Evolutionary conservation across 495 filamentous ascomycete genomes (phyloP).

Genomic region (Xeromyces bisporus): DNA sequence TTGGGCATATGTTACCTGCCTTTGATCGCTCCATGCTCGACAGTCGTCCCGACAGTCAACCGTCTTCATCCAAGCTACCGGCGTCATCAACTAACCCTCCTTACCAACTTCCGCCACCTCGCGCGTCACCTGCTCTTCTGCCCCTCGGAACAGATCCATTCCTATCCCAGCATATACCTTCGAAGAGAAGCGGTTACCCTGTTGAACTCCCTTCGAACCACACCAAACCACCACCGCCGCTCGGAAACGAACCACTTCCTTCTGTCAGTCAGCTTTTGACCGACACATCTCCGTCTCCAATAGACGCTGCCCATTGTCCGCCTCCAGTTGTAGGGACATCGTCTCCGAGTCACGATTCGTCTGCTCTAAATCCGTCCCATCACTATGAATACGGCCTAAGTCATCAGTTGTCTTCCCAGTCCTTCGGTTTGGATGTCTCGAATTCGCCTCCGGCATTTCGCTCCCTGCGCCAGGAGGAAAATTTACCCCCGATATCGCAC

Average conservation of each 20-base stretch:
- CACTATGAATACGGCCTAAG: constrained; percentile 10
- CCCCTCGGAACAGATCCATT: constrained; percentile 29
- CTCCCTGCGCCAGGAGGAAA: constrained; percentile 8
- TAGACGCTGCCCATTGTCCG: constrained; percentile 13
- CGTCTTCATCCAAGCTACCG: constrained; percentile 19
- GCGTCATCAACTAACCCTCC: constrained; percentile 31
- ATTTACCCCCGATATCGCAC: constrained; percentile 20
- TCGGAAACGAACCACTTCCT: constrained; percentile 22
- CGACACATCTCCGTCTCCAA: constrained; percentile 16
- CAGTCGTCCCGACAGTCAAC: constrained; percentile 12
- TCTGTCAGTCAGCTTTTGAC: constrained; percentile 33
- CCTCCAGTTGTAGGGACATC: constrained; percentile 1
- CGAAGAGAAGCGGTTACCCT: constrained; percentile 13
- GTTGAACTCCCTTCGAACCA: constrained; percentile 7
- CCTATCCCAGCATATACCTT: constrained; percentile 16
- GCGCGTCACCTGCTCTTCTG: constrained; percentile 18
- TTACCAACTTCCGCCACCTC: constrained; percentile 36
- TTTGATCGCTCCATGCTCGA: constrained; percentile 13
- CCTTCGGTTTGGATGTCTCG: constrained; percentile 8
- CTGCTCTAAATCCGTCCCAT: constrained; percentile 8
- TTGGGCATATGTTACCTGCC: constrained; percentile 32
- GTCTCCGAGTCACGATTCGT: constrained; percentile 7
- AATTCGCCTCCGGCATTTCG: constrained; percentile 10
- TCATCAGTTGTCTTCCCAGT: constrained; percentile 5
- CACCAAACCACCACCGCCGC: constrained; percentile 7